Base-by-base conservation (phyloP, 1,284 basidiomycete genomes). In the Rhizopogon parksii region DNA sequence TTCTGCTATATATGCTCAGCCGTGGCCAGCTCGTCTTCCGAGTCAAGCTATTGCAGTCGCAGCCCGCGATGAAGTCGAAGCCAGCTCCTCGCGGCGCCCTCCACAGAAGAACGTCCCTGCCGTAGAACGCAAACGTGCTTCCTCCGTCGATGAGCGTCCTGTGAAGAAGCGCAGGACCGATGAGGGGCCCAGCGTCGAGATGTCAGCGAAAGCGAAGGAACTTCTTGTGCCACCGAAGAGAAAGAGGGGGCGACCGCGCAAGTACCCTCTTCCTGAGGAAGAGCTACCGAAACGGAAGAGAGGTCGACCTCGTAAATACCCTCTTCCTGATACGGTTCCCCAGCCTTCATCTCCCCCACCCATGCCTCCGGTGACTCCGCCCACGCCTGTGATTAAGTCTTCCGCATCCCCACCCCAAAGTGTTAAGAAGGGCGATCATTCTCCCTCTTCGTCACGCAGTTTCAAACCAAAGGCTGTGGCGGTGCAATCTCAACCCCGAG, bases 11-110 rank as follows among this genome's bases (percentile, higher is more conserved):
- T 90, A 88, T 66, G 73, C 71, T 4, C 71, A 75, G 46, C 66
- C 75, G 2, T 90, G 88, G 88, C 86, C 86, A 15, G 72, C 74
- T 45, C 83, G 86, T 48, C 60, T 78, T 24, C 69, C 77, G 27
- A 67, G 70, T 14, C 76, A 78, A 53, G 80, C 79, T 1, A 63
- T 72, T 7, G 63, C 65, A 14, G 70, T 67, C 53, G 55, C 75
- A 39, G 73, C 76, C 36, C 77, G 78, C 56, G 76, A 80, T 49
- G 71, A 69, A 25, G 74, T 74, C 6, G 79, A 81, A 24, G 63
- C 68, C 1, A 69, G 76, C 6, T 51, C 60, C 12, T 67, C 71
- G 14, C 73, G 68, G 48, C 73, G 75, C 36, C 71, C 76, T 34
- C 76, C 74, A 12, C 73, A 76, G 36, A 79, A 78, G 57, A 70